These are phyloP conservation scores for Thraustotheca clavata DNA, from an alignment of 352 stramenopile species.

Conservation along the genomic window DNA sequence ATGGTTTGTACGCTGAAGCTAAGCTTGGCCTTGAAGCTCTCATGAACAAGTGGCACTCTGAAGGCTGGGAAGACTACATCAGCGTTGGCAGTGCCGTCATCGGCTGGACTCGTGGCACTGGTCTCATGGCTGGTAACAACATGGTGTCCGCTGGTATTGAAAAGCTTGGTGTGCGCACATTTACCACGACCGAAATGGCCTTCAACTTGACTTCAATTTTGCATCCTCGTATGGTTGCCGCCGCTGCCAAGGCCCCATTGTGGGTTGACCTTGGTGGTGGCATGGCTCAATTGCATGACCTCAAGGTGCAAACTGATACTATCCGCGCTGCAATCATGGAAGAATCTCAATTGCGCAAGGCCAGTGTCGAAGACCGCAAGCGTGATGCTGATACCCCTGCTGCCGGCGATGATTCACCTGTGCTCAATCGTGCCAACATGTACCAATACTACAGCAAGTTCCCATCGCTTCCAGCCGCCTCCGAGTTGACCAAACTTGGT, in stretches of 20 bases:
- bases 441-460: conserved; percentile 73
- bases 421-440: conserved; percentile 52
- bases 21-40: conserved; percentile 83
- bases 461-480: conserved; percentile 39
- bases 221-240: conserved; percentile 68
- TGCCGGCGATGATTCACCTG: conserved; percentile 25
- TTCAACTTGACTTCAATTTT: conserved; percentile 82
- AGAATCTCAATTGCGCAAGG: conserved; percentile 40
- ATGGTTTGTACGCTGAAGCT: conserved; percentile 83
- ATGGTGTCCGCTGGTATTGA: conserved; percentile 73
- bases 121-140: conserved; percentile 86
- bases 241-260: conserved; percentile 56
- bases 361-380: conserved; percentile 35
- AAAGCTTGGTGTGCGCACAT: conserved; percentile 72
- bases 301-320: conserved; percentile 29
- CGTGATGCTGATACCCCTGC: conserved; percentile 26
- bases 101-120: conserved; percentile 79
- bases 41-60: conserved; percentile 80
- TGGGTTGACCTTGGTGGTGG: conserved; percentile 75
- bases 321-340: conserved; percentile 40
- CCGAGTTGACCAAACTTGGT: conserved; percentile 25
- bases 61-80: conserved; percentile 81
- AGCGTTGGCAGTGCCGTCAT: conserved; percentile 79
- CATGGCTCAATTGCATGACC: conserved; percentile 63
- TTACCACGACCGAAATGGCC: conserved; percentile 82